Conservation (phyloP, 805 yeast species). For the Starmerella lactis-condensi region DNA sequence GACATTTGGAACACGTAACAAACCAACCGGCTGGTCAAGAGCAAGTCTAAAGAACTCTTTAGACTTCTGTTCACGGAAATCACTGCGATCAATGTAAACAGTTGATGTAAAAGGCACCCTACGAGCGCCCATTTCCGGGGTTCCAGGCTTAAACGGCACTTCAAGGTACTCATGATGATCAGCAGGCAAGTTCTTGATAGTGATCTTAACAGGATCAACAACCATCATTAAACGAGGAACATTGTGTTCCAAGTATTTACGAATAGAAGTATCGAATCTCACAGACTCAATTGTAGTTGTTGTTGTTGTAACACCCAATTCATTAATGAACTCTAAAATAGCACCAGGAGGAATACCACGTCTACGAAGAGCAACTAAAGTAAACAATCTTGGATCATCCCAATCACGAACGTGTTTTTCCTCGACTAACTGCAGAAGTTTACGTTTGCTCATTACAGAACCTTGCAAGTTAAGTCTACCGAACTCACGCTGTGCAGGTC, state of each 20-base stretch:
- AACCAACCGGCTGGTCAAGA: slow-evolving; percentile 86
- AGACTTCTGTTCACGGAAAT: slow-evolving; percentile 47
- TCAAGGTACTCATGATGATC: slow-evolving; percentile 50
- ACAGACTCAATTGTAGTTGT: slow-evolving; percentile 78
- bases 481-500: slow-evolving; percentile 97
- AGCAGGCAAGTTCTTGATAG: slow-evolving; percentile 63
- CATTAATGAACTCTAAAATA: slow-evolving; percentile 75
- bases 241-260: slow-evolving; percentile 70
- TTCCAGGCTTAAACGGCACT: slow-evolving; percentile 82
- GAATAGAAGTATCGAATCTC: slow-evolving; percentile 75
- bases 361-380: slow-evolving; percentile 83
- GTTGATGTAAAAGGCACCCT: slow-evolving; percentile 62
- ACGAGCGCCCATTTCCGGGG: slow-evolving; percentile 50
- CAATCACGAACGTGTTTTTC: slow-evolving; percentile 75
- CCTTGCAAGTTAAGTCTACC: slow-evolving; percentile 93
- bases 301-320: slow-evolving; percentile 90
- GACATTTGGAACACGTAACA: slow-evolving; percentile 75
- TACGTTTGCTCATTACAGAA: slow-evolving; percentile 83
- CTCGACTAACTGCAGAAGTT: slow-evolving; percentile 79
- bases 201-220: slow-evolving; percentile 67
- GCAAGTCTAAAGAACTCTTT: slow-evolving; percentile 80
- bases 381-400: slow-evolving; percentile 95
- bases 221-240: slow-evolving; percentile 93
- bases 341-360: slow-evolving; percentile 99
- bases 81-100: slow-evolving; percentile 73